Percentiles rank a stretch among this genome's conserved stretches.
Evolutionary conservation across 768 basidiomycete genomes (phyloP).

Genomic region (Auriscalpium orientale): DNA sequence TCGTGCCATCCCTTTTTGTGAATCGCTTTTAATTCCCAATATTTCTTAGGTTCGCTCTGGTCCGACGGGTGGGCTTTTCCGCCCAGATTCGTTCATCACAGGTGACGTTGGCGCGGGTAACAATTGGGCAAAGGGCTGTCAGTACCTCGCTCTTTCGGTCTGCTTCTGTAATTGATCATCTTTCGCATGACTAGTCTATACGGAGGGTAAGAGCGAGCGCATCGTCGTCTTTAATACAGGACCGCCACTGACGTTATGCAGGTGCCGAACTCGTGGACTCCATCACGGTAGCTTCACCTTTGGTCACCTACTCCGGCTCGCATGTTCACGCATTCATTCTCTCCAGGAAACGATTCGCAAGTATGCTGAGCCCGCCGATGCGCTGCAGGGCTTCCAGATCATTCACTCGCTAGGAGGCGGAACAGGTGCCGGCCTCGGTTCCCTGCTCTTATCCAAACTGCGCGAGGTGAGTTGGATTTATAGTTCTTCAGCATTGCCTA

Average conservation of each 20-base stretch:
- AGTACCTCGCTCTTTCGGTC: slow-evolving; percentile 25
- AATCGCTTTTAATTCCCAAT: slow-evolving; percentile 4
- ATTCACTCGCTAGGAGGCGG: slow-evolving; percentile 89
- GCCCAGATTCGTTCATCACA: slow-evolving; percentile 79
- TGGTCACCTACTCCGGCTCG: not conserved
- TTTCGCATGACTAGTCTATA: slow-evolving; percentile 53
- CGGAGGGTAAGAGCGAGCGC: slow-evolving; percentile 54
- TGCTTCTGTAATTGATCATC: not conserved
- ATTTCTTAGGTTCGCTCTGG: slow-evolving; percentile 56
- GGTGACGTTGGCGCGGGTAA: slow-evolving; percentile 70
- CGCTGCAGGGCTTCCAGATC: slow-evolving; percentile 86
- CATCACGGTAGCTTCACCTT: slow-evolving; percentile 45
- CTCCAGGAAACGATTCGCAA: slow-evolving; percentile 64
- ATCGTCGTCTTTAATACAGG: not conserved
- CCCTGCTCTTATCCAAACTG: slow-evolving; percentile 71
- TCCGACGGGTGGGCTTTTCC: slow-evolving; percentile 65
- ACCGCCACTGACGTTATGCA: slow-evolving; percentile 19
- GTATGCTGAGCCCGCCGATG: slow-evolving; percentile 77
- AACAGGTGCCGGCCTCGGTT: slow-evolving; percentile 82
- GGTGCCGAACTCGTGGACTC: slow-evolving; percentile 88
- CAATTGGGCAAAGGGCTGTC: slow-evolving; percentile 94
- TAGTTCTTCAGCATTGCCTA: slow-evolving; percentile 9
- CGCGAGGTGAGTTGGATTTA: slow-evolving; percentile 48
- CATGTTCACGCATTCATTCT: not conserved
- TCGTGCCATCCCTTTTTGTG: not conserved